Conservation (phyloP, 768 basidiomycete genomes). For the Naganishia vaughanmartiniae region DNA sequence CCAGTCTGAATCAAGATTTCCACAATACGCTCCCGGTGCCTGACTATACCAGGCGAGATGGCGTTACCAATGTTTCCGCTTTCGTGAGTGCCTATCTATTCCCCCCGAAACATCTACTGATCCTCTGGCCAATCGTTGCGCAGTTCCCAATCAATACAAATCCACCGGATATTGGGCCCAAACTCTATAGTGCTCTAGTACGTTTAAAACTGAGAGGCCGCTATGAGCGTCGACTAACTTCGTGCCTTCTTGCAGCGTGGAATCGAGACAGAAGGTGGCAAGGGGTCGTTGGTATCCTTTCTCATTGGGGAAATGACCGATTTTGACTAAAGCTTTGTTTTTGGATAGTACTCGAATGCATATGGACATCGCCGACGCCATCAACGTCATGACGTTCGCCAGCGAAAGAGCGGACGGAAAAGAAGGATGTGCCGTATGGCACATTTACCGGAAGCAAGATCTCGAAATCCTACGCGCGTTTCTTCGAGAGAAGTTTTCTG, state of each 20-base stretch:
- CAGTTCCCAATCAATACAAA: constrained; percentile 38
- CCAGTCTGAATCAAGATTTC: constrained; percentile 83
- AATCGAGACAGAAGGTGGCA: constrained; percentile 64
- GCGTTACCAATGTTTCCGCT: constrained; percentile 79
- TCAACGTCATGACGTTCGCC: constrained; percentile 86
- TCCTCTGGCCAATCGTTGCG: neutral
- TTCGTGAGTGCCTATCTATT: constrained; percentile 64
- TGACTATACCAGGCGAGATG: constrained; percentile 85
- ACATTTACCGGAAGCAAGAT: constrained; percentile 79
- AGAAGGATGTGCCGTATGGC: constrained; percentile 82
- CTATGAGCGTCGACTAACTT: neutral
- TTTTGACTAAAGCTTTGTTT: neutral
- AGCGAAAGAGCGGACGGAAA: constrained; percentile 60
- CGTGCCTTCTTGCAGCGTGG: constrained; percentile 56
- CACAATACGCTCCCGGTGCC: constrained; percentile 77
- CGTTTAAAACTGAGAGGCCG: constrained; percentile 24
- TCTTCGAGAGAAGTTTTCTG: constrained; percentile 62
- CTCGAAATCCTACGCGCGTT: constrained; percentile 73
- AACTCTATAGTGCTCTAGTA: constrained; percentile 84
- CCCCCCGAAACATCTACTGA: constrained; percentile 70
- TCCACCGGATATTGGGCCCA: constrained; percentile 64
- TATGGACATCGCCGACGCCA: constrained; percentile 88
- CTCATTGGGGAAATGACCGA: neutral
- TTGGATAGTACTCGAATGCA: constrained; percentile 67
- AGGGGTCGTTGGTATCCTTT: constrained; percentile 59